Evolutionary conservation across 2,329 filamentous ascomycete genomes (phyloP).

Genomic region (Cladosporium velox): DNA sequence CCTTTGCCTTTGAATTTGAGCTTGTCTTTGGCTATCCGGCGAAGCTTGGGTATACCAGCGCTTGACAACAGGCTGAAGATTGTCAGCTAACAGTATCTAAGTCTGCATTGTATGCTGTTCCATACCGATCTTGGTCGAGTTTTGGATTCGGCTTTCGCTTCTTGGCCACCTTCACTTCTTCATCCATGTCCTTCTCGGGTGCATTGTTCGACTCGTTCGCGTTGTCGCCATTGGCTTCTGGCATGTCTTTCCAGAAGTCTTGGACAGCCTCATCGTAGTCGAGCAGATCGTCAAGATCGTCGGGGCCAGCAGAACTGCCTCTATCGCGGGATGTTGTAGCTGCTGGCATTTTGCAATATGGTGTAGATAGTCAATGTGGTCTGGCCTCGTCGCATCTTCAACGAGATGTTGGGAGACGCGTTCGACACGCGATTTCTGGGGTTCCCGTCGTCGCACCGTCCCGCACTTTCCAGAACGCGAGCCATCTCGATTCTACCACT

Average conservation of each 20-base stretch:
- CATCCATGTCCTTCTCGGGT: conserved; percentile 68
- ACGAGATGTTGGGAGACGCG: neutral
- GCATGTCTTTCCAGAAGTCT: conserved; percentile 50
- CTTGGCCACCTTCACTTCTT: conserved; percentile 80
- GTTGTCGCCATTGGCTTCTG: conserved; percentile 45
- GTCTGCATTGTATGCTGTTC: neutral
- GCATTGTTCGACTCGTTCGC: conserved; percentile 48
- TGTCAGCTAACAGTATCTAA: neutral
- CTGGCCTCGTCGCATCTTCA: neutral
- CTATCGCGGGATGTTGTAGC: conserved; percentile 14
- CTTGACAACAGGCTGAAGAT: conserved; percentile 71
- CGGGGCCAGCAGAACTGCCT: conserved; percentile 30
- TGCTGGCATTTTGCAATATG: conserved; percentile 7
- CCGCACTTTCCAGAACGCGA: neutral
- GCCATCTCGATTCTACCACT: neutral
- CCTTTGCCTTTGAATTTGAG: conserved; percentile 89
- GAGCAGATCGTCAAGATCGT: conserved; percentile 68
- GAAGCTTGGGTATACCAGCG: conserved; percentile 79
- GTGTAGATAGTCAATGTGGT: neutral
- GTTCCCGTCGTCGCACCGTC: neutral
- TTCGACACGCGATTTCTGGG: neutral
- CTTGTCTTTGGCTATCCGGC: conserved; percentile 66
- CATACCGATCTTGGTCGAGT: conserved; percentile 75
- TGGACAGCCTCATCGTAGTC: conserved; percentile 69
- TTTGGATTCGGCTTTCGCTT: conserved; percentile 77